Percentiles rank a stretch among this genome's conserved stretches.
Evolutionary conservation across 164 flowering plant species (phyloP).

Genomic region (Tetracentron sinense): DNA sequence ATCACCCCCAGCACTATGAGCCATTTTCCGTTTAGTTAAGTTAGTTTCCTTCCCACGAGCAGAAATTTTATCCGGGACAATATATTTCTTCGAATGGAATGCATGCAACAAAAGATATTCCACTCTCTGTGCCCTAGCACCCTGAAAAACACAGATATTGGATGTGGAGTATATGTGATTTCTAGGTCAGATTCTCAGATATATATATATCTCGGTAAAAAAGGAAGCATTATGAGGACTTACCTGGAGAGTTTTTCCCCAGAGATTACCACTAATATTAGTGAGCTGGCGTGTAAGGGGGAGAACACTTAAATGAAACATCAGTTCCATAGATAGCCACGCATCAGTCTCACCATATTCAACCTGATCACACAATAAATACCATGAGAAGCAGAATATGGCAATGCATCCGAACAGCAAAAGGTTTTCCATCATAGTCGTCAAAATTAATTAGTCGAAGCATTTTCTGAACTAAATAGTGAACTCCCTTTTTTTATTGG

Average conservation of each 20-base stretch:
- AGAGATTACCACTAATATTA: conserved; percentile 94
- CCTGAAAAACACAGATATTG: conserved; percentile 43
- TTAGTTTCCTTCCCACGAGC: conserved; percentile 51
- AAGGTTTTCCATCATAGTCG: not conserved
- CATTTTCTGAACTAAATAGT: too few relatives aligned
- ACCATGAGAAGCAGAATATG: not conserved
- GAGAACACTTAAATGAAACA: conserved; percentile 96
- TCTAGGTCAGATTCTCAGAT: not conserved
- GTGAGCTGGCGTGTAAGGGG: conserved; percentile 97
- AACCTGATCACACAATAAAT: conserved; percentile 42
- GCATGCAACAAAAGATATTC: conserved; percentile 93
- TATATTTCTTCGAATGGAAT: conserved; percentile 88
- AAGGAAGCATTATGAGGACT: conserved; percentile 5
- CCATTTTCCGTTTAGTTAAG: conserved; percentile 50
- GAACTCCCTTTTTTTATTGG: too few relatives aligned
- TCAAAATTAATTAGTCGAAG: not conserved
- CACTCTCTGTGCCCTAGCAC: conserved; percentile 98
- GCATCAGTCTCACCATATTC: conserved; percentile 96
- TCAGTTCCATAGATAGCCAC: conserved; percentile 94
- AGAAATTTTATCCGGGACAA: conserved; percentile 82
- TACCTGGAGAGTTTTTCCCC: conserved; percentile 99
- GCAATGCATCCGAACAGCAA: not conserved
- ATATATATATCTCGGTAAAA: not conserved
- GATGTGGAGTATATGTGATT: conserved; percentile 1
- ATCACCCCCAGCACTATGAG: conserved; percentile 38